A percentile compares a stretch with the other conserved stretches of the same genome.
Conservation (phyloP, 352 stramenopile genomes). For the Achlya hypogyna region DNA sequence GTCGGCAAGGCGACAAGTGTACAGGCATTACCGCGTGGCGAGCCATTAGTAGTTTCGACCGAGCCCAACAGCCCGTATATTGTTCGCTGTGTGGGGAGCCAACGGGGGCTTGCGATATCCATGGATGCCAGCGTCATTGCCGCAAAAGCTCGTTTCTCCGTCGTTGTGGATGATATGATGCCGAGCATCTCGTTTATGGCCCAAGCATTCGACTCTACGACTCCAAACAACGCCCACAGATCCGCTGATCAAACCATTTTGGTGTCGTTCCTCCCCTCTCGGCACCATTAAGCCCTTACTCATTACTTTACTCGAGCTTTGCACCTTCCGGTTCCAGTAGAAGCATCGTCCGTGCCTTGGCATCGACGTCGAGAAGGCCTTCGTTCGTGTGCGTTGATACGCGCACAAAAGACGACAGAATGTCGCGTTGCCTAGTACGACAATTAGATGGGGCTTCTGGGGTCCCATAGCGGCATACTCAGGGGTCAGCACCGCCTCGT, state of each 20-base stretch:
- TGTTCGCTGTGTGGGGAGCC: not conserved
- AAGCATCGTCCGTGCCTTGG: not conserved
- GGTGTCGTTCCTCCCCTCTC: not conserved
- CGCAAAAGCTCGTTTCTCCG: not conserved
- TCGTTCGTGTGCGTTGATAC: conserved; percentile 76
- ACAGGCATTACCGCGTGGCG: not conserved
- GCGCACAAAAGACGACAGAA: conserved; percentile 9
- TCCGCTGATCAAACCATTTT: not conserved
- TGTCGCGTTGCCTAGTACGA: conserved; percentile 24
- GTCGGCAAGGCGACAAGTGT: not conserved
- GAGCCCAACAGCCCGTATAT: not conserved
- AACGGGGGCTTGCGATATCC: not conserved
- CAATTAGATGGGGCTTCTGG: not conserved
- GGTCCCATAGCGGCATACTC: conserved; percentile 28
- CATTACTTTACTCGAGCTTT: not conserved
- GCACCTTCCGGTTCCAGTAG: not conserved
- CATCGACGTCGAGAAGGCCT: conserved; percentile 43
- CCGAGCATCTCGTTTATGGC: conserved; percentile 6
- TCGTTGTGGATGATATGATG: not conserved
- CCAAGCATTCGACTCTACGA: not conserved
- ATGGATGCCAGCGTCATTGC: not conserved
- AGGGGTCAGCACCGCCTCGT: conserved; percentile 4
- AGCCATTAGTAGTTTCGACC: not conserved
- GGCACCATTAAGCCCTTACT: not conserved
- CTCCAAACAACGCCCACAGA: not conserved